Conservation (phyloP, 305 asterid genomes). For the Fraxinus ornus region DNA sequence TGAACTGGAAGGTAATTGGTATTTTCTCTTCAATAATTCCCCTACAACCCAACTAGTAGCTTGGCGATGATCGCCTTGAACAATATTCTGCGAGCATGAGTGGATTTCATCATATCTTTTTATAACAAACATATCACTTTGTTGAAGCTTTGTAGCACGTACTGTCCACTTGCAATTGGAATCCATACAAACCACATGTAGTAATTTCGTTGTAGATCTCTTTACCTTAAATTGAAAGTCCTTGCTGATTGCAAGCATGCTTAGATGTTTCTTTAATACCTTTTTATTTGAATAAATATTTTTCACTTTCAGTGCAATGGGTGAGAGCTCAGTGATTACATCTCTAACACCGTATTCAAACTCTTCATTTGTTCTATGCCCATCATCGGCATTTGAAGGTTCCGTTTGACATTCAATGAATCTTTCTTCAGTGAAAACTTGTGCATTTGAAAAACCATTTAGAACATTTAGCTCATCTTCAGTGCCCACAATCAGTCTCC, state of each 20-base stretch:
- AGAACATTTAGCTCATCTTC: conserved; percentile 1
- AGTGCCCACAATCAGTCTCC: not conserved
- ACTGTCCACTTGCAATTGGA: conserved; percentile 9
- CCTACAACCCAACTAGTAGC: conserved; percentile 11
- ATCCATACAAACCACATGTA: conserved; percentile 2
- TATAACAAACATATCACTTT: conserved; percentile 7
- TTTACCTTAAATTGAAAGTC: conserved; percentile 9
- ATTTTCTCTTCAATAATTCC: conserved; percentile 10
- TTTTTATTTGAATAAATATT: conserved; percentile 6
- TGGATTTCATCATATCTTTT: conserved; percentile 8
- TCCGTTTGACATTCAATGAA: not conserved
- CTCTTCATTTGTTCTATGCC: conserved; percentile 1
- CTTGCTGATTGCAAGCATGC: conserved; percentile 14
- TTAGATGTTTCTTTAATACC: conserved; percentile 9
- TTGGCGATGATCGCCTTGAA: conserved; percentile 10
- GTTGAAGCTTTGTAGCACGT: conserved; percentile 9
- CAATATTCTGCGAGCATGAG: conserved; percentile 4
- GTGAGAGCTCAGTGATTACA: conserved; percentile 7
- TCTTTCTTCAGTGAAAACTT: not conserved
- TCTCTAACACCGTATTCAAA: conserved; percentile 3
- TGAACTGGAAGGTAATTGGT: conserved; percentile 14
- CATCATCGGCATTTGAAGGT: not conserved
- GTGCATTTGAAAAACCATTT: not conserved
- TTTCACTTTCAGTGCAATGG: not conserved
- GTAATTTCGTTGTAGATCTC: conserved; percentile 8